These are phyloP conservation scores for Candida loeiensis DNA, from an alignment of 805 yeast genomes.

Conservation along the genomic window DNA sequence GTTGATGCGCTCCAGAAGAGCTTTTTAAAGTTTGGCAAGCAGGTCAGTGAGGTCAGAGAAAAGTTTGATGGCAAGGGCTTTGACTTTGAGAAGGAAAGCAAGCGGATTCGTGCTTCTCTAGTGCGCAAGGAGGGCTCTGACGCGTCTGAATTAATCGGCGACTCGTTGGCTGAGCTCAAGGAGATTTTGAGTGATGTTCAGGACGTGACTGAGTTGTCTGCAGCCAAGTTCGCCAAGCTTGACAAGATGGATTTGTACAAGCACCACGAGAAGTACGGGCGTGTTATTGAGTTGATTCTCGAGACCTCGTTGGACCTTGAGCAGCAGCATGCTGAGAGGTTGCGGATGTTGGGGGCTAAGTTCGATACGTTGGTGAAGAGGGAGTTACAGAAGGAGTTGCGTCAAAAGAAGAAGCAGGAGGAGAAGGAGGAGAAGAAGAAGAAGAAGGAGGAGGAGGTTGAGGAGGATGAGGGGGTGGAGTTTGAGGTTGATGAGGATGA, in stretches of 20 bases:
- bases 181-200: constrained; percentile 27
- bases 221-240: constrained; percentile 20
- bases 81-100: constrained; percentile 51
- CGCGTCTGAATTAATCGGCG: constrained; percentile 24
- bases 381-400: constrained; percentile 29
- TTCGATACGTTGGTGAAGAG: constrained; percentile 29
- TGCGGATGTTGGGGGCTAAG: constrained; percentile 24
- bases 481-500: constrained; percentile 7
- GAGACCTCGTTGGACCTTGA: constrained; percentile 30
- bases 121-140: constrained; percentile 20
- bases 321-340: constrained; percentile 26
- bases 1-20: constrained; percentile 42
- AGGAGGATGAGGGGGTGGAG: constrained; percentile 6
- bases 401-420: constrained; percentile 29
- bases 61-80: constrained; percentile 44
- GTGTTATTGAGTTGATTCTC: constrained; percentile 26
- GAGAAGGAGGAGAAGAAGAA: constrained; percentile 20
- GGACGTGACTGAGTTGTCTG: constrained; percentile 18
- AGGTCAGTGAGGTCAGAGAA: constrained; percentile 39
- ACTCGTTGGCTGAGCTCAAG: constrained; percentile 23
- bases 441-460: constrained; percentile 13
- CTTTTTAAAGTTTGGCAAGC: constrained; percentile 44
- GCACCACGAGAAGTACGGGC: constrained; percentile 23
- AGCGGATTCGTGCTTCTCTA: constrained; percentile 25
- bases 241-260: constrained; percentile 26